Evolutionary conservation across 164 flowering plant genomes (phyloP), one percentile per base, ranked within the genome.

Genomic region (Amborella trichopoda): DNA sequence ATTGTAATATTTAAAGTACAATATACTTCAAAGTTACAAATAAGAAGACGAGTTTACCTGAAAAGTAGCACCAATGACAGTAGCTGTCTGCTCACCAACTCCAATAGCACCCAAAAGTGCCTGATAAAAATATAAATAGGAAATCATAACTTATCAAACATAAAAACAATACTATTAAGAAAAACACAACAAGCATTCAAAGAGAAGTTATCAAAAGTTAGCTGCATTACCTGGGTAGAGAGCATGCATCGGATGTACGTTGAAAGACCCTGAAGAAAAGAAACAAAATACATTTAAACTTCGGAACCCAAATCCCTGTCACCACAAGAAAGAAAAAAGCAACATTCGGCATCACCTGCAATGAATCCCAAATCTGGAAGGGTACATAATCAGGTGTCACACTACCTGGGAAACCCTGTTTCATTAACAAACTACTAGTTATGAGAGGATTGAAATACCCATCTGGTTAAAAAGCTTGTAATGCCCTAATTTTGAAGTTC

Each of bases 71-170:
- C 99, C 96, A 38, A 88, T 68, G 6, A 88, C 94, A 36, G 99
- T 88, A 2, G 99, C 96, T 2, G 96, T 87, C 63, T 84, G 78
- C 72, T 84, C 94, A 45, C 99, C 99, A 43, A 93, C 99, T 18
- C 99, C 99, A 60, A 88, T 93, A 23, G 96, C 99, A 67, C 95
- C 77, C 52, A 93, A 52, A 40, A 93, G 86, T 65, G 99, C 96
- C 99, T 93, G 52, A 40, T 40, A 30, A 17, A 3, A 56, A 53
- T 33, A 18, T 22, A 38, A 28, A 10, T 32, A 32, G n/a, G 16
- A n/a, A n/a, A 37, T 37, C 6, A 37, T 8, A 37, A 37, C 8
- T 2, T 13, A 32, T 6, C 5, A 23, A 12, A 1, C 24, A 24
- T 22, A 19, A 44, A 11, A 26, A 11, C 14, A 12, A 11, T 11